Percentiles rank a stretch among this genome's conserved stretches.
Evolutionary conservation across 352 stramenopile species (phyloP).

Genomic region (Phytopythium aichiense): DNA sequence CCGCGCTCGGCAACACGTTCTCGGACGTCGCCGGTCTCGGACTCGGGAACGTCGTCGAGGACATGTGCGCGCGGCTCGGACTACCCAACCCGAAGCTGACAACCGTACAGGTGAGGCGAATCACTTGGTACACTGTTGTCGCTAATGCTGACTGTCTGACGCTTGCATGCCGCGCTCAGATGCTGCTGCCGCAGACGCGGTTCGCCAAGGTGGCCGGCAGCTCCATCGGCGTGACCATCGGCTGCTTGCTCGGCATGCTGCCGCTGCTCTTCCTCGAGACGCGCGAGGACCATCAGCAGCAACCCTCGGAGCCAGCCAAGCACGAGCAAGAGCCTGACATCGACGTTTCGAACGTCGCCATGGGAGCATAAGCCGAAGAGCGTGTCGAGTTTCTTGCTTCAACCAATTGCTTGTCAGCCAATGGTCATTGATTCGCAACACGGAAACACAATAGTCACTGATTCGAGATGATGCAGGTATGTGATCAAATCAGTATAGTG

Average conservation of each 20-base stretch:
- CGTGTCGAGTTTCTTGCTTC: too few species aligned
- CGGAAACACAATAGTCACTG: background rate
- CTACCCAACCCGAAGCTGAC: conserved; percentile 57
- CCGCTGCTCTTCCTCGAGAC: conserved; percentile 78
- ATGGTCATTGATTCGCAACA: too few species aligned
- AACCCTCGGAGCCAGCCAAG: background rate
- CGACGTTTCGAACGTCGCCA: background rate
- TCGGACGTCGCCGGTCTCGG: conserved; percentile 61
- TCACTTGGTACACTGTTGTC: background rate
- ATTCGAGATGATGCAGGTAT: background rate
- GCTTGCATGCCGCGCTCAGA: conserved; percentile 17
- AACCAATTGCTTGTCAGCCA: too few species aligned
- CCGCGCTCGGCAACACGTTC: conserved; percentile 85
- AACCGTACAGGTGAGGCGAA: conserved; percentile 40
- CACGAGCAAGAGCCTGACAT: background rate
- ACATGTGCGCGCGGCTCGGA: conserved; percentile 60
- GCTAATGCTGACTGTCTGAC: background rate
- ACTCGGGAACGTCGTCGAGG: conserved; percentile 80
- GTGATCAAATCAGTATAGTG: background rate
- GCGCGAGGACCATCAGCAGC: conserved; percentile 20
- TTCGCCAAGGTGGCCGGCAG: conserved; percentile 63
- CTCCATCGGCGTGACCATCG: conserved; percentile 66
- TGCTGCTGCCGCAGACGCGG: conserved; percentile 61
- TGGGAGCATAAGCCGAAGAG: background rate
- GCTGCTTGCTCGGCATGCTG: conserved; percentile 72